These are phyloP conservation scores for Allium fistulosum DNA, from an alignment of 106 monocot genomes.

Conservation along the genomic window DNA sequence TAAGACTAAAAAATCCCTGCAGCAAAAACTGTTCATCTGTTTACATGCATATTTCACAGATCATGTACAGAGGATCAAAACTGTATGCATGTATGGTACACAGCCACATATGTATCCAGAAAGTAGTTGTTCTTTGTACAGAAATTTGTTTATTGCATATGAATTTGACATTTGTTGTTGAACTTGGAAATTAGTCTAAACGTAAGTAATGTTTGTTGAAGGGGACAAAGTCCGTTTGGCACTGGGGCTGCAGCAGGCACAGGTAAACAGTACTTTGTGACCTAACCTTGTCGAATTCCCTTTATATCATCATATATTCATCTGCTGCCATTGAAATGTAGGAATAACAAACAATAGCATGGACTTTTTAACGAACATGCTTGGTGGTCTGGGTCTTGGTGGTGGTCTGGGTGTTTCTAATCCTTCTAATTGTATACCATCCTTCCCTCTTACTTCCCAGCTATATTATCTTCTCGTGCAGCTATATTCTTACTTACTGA, in stretches of 20 bases:
- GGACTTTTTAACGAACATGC: conserved; percentile 68
- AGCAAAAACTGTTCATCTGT: too few species aligned
- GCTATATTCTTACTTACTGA: not conserved
- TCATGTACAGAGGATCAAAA: not conserved
- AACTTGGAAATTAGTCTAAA: conserved; percentile 42
- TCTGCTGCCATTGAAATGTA: not conserved
- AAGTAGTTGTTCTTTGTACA: not conserved
- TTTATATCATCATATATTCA: not conserved
- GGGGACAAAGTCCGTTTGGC: conserved; percentile 55
- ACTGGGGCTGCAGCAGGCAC: conserved; percentile 15
- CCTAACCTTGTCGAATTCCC: not conserved
- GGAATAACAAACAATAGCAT: conserved; percentile 30
- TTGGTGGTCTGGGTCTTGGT: conserved; percentile 49
- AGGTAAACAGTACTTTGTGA: conserved; percentile 31
- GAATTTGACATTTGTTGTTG: not conserved
- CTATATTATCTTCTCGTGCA: not conserved
- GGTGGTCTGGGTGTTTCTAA: conserved; percentile 31
- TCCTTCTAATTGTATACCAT: conserved; percentile 30
- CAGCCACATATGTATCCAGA: not conserved
- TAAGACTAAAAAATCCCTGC: too few species aligned
- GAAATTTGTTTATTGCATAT: conserved; percentile 29
- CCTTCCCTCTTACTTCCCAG: not conserved
- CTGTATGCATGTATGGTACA: not conserved
- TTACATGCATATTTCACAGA: too few species aligned
- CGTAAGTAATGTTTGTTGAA: conserved; percentile 40